Conservation (phyloP, 495 filamentous ascomycete genomes). For the Neurospora sp. region DNA sequence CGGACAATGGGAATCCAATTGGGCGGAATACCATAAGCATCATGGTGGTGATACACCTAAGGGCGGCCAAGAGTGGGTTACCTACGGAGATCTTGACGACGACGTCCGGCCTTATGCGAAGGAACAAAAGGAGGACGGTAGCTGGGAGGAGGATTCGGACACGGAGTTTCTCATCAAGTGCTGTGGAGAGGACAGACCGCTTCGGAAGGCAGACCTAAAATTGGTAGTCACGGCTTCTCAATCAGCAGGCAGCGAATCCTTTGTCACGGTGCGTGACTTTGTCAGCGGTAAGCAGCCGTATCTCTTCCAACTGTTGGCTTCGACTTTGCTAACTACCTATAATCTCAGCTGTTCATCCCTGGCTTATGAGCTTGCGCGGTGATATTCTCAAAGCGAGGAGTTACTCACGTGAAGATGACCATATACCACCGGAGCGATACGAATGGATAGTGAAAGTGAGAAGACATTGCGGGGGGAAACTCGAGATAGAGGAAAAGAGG, state of each 20-base stretch:
- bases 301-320: not conserved
- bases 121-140: constrained; percentile 3
- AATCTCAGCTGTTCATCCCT: constrained; percentile 7
- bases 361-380: constrained; percentile 6
- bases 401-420: not conserved
- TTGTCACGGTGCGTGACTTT: constrained; percentile 3
- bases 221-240: not conserved
- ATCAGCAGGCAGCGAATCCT: not conserved
- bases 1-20: constrained; percentile 8
- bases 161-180: constrained; percentile 6
- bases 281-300: constrained; percentile 2
- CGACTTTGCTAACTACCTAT: not conserved
- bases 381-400: not conserved
- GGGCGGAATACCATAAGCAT: constrained; percentile 5
- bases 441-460: constrained; percentile 1
- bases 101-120: not conserved
- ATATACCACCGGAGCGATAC: not conserved
- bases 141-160: constrained; percentile 8
- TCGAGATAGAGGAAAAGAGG: not conserved
- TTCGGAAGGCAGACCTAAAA: not conserved
- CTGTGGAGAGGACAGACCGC: constrained; percentile 6
- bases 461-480: too few species aligned
- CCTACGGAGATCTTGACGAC: constrained; percentile 13
- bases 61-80: constrained; percentile 1
- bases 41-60: too few species aligned